A percentile compares a stretch with the other conserved stretches of the same genome.
phyloP scores from a whole-genome alignment of 176 grass and related monocot genomes.

The Panicum miliaceum region DNA sequence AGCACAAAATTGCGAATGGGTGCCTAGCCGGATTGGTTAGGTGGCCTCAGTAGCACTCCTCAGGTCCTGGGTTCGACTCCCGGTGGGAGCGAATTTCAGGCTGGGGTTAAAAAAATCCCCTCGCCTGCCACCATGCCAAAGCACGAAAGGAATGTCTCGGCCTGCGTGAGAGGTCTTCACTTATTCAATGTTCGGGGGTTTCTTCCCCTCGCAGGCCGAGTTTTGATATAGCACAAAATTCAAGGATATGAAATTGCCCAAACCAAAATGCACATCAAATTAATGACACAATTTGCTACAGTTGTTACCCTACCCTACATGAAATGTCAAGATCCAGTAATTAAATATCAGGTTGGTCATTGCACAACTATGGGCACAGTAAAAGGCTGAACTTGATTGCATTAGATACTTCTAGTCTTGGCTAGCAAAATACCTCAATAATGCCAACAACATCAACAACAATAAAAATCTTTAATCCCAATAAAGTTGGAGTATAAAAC shows the following conservation, averaged over 20 bases:
- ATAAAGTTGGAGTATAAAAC: neutral
- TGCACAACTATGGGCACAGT: neutral
- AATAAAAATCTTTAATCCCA: neutral
- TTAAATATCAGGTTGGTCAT: slow-evolving; percentile 27
- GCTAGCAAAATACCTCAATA: slow-evolving; percentile 3
- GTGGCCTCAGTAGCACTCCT: too few species aligned
- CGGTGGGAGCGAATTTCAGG: too few species aligned
- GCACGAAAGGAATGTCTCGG: too few species aligned
- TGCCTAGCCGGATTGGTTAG: too few species aligned
- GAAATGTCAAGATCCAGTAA: neutral
- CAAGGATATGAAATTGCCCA: slow-evolving; percentile 11
- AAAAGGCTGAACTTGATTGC: slow-evolving; percentile 6
- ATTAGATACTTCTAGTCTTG: neutral
- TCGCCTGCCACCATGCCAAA: too few species aligned
- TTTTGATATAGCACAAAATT: neutral
- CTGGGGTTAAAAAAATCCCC: too few species aligned
- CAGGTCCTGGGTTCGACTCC: too few species aligned
- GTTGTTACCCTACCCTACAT: slow-evolving; percentile 13
- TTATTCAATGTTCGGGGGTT: too few species aligned
- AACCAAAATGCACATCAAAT: slow-evolving; percentile 3
- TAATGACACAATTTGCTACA: neutral
- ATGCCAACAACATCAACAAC: neutral
- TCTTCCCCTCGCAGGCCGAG: too few species aligned
- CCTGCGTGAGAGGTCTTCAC: too few species aligned
- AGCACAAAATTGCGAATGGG: neutral